Evolutionary conservation across 192 early-diverging fungal genomes (phyloP).

Genomic region (Entomortierella beljakovae): DNA sequence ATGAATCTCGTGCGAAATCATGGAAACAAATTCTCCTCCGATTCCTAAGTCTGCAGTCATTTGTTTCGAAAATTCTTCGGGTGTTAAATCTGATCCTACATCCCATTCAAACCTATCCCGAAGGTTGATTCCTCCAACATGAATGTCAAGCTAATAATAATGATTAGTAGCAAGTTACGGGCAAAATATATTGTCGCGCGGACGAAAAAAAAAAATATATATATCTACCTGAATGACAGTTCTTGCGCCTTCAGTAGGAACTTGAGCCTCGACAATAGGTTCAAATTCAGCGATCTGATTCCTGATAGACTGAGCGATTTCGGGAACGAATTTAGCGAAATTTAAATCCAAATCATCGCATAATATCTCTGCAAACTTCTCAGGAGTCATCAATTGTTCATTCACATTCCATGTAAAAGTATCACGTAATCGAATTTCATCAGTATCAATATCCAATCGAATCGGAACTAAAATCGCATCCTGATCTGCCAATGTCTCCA

Average conservation of each 20-base stretch:
- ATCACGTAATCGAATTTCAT: slow-evolving; percentile 87
- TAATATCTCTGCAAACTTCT: slow-evolving; percentile 86
- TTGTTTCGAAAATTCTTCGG: slow-evolving; percentile 79
- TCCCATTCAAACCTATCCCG: slow-evolving; percentile 97
- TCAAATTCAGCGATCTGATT: slow-evolving; percentile 73
- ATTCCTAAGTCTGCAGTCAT: slow-evolving; percentile 80
- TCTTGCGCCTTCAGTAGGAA: slow-evolving; percentile 56
- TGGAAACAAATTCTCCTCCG: slow-evolving; percentile 81
- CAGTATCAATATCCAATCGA: slow-evolving; percentile 88
- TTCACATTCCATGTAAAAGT: slow-evolving; percentile 95
- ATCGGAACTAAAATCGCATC: slow-evolving; percentile 89
- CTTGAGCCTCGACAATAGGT: slow-evolving; percentile 58
- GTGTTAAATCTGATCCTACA: slow-evolving; percentile 69
- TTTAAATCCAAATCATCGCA: slow-evolving; percentile 82
- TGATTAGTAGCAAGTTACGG: neutral
- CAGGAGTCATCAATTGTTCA: slow-evolving; percentile 81
- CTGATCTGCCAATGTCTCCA: slow-evolving; percentile 68
- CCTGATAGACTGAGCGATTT: slow-evolving; percentile 68
- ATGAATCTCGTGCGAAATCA: slow-evolving; percentile 81
- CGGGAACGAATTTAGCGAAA: slow-evolving; percentile 54
- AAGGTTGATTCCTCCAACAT: slow-evolving; percentile 83
- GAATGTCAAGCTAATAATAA: slow-evolving; percentile 75
- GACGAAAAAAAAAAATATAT: neutral
- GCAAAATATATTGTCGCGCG: neutral
- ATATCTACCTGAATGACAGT: slow-evolving; percentile 61